Base-by-base conservation (phyloP, 208 protist genomes). In the Strigomonas culicis region DNA sequence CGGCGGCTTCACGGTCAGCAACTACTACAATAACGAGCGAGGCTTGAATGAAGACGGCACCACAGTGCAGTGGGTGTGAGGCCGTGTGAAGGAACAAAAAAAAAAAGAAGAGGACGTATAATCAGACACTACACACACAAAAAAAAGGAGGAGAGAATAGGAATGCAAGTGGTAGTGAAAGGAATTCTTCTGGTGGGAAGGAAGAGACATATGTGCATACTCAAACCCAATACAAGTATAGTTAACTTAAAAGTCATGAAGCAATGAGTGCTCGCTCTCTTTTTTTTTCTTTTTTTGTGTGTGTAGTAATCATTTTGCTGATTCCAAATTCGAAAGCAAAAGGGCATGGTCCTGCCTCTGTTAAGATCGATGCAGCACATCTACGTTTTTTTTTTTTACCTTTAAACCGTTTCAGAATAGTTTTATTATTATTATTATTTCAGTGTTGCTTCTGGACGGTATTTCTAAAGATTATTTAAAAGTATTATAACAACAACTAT, bases 1-100 rank as follows among this genome's bases (percentile, higher is more conserved):
- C 36, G 36, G 36, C 36, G 6, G 8, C 13, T 13, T 52, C 47
- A 24, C 22, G 6, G 11, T 52, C n/a, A 7, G 6, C 47, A 52
- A 28, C 17, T 10, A 46, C n/a, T n/a, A n/a, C n/a, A n/a, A n/a
- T n/a, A n/a, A n/a, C 13, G 78, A 84, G 57, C 46, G 49, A 30
- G 65, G 61, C 47, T 34, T 80, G 32, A 85, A 85, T 60, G 79
- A 77, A 22, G 71, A 81, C 55, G 49, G 66, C 0, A 63, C 66
- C 1, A 71, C 74, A 1, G 78, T 84, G 27, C 41, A 66, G 51
- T 84, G 78, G 78, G 62, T 84, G n/a, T 83, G 49, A 56, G 22
- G 7, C 8, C 1, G 44, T 13, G 21, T n/a, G 13, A 61, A 53
- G 21, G 19, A 25, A 44, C 36, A 28, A 17, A 15, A 44, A 32